Percentiles rank a stretch among this genome's conserved stretches.
These are phyloP conservation scores for Volutella citrinella DNA, from an alignment of 2,329 filamentous ascomycete species.

Conservation along the genomic window DNA sequence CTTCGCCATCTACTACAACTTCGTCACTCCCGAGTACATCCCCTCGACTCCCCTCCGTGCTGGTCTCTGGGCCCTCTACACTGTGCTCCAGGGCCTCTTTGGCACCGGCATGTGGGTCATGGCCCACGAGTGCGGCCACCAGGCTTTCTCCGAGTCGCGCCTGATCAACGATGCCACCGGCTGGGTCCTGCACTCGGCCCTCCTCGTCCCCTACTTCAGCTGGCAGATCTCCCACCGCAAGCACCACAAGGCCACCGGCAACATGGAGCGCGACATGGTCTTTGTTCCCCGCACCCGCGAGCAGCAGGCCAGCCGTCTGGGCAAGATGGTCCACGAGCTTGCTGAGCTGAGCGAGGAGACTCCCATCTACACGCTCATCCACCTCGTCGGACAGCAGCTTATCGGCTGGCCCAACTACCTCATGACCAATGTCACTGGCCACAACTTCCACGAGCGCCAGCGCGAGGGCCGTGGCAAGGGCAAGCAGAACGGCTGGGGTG, in stretches of 20 bases:
- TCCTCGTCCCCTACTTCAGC: constrained; percentile 96
- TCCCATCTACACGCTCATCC: constrained; percentile 72
- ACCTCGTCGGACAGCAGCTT: constrained; percentile 81
- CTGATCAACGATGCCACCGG: constrained; percentile 87
- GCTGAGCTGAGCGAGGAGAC: constrained; percentile 92
- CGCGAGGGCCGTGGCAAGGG: constrained; percentile 89
- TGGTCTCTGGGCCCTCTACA: constrained; percentile 63
- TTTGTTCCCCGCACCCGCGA: constrained; percentile 93
- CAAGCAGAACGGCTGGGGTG: constrained; percentile 78
- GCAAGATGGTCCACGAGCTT: constrained; percentile 75
- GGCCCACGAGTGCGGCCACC: constrained; percentile 96
- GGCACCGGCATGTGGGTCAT: constrained; percentile 94
- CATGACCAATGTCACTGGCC: constrained; percentile 87
- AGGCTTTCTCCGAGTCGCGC: constrained; percentile 92
- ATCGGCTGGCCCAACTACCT: constrained; percentile 94
- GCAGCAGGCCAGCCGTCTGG: constrained; percentile 71
- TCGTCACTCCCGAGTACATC: constrained; percentile 79
- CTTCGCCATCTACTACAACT: constrained; percentile 88
- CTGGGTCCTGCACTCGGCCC: constrained; percentile 83
- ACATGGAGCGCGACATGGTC: constrained; percentile 98
- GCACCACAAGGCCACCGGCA: constrained; percentile 98
- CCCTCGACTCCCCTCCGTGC: constrained; percentile 66
- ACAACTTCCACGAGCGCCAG: constrained; percentile 91
- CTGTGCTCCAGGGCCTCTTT: constrained; percentile 85
- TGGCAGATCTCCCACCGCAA: constrained; percentile 99